Evolutionary conservation across 1,284 basidiomycete species (phyloP), one percentile per base, ranked within the genome.

Genomic region (Dichomitus squalens): DNA sequence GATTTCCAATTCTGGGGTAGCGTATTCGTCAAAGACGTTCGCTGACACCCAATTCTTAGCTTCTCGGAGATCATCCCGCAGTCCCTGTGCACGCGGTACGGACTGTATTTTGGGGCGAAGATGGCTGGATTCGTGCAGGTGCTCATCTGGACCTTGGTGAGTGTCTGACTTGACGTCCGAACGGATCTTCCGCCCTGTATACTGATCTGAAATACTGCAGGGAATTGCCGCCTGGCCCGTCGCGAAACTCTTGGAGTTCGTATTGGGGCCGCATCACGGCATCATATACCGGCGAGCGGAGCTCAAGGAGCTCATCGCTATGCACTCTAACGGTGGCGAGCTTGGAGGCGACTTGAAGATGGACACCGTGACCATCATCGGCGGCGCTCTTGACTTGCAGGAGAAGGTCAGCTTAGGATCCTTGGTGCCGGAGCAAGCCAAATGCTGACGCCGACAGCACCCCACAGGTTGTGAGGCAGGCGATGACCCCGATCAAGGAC

Each of bases 31-130:
- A 3, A 47, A 27, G 29, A 47, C 29, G n/a, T 31, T 31, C 7
- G 20, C 27, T 47, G 44, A 47, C 31, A 1, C 2, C n/a, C n/a
- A 8, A 16, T 14, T n/a, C 14, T 5, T 29, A 92, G 92, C 61
- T 94, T 94, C 70, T 77, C 91, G 48, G 95, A 97, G 75, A 92
- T 98, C 64, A 97, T 97, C 58, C 95, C 95, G 0, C 86, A 93
- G 74, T 91, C 89, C 3, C 76, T 96, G 7, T 98, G 94, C 72
- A 96, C 95, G 11, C 87, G 95, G 16, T 92, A 96, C 77, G 96
- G 96, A 23, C 82, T 98, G 2, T 89, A 90, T 58, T 87, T 98
- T 52, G 96, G 96, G 29, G 95, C 95, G 1, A 92, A 90, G 66
- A 93, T 95, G 80, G 93, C 93, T 0, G 86, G 88, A 0, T 79